Percentiles rank a stretch among this genome's conserved stretches.
Conservation (phyloP, 495 filamentous ascomycete genomes). For the Cladorrhinum samala region DNA sequence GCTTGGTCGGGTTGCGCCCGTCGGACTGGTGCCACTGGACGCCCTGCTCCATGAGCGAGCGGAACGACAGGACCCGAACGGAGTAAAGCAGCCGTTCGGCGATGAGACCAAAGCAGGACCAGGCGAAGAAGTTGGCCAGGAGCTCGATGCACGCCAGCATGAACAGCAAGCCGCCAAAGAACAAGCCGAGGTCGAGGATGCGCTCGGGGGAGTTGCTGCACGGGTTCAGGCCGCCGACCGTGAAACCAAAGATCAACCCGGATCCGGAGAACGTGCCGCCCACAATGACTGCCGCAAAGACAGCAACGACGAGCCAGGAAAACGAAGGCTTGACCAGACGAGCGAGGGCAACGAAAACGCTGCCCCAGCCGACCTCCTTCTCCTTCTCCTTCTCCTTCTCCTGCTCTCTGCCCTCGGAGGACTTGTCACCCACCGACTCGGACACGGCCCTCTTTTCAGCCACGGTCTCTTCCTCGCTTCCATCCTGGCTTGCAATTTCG, state of each 20-base stretch:
- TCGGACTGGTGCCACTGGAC: constrained; percentile 79
- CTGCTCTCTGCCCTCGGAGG: no score
- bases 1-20: constrained; percentile 68
- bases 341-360: constrained; percentile 12
- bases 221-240: constrained; percentile 30
- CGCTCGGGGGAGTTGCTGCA: constrained; percentile 22
- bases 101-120: constrained; percentile 66
- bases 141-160: constrained; percentile 76
- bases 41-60: constrained; percentile 82
- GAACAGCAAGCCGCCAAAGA: constrained; percentile 88
- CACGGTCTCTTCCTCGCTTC: not conserved
- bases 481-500: not conserved
- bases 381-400: constrained; percentile 3
- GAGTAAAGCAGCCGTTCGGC: constrained; percentile 71
- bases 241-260: constrained; percentile 27
- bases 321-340: constrained; percentile 8
- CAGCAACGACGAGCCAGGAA: constrained; percentile 8
- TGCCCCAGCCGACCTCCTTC: constrained; percentile 26
- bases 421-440: no score
- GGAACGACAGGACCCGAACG: constrained; percentile 70
- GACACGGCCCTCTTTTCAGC: not conserved
- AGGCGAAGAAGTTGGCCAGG: constrained; percentile 59
- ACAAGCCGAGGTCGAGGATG: constrained; percentile 61
- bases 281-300: constrained; percentile 18
- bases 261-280: constrained; percentile 28